Evolutionary conservation across 1,284 basidiomycete species (phyloP).

Genomic region (Stereum hirsutum): DNA sequence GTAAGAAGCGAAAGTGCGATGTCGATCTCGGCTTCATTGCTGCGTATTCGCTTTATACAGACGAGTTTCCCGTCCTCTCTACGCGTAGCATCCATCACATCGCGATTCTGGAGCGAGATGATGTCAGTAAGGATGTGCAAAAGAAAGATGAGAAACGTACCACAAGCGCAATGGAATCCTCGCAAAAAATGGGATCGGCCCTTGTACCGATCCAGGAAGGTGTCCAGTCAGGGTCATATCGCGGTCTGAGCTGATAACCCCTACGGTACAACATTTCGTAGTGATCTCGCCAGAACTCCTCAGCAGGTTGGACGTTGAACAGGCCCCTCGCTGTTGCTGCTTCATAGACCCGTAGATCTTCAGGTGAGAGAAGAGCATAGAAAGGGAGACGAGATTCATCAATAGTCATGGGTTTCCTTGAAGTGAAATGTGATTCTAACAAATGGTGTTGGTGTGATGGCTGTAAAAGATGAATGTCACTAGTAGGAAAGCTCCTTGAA

Average conservation of each 20-base stretch:
- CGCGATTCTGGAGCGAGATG: not conserved
- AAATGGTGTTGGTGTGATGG: no score
- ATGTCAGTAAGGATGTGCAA: not conserved
- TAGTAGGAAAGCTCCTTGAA: no score
- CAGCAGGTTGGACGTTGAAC: not conserved
- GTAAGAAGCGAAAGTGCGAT: constrained; percentile 13
- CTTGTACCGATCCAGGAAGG: constrained; percentile 14
- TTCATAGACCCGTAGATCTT: not conserved
- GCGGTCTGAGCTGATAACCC: constrained; percentile 15
- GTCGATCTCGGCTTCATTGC: constrained; percentile 11
- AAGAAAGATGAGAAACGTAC: constrained; percentile 1
- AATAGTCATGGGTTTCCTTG: not conserved
- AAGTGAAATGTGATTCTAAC: no score
- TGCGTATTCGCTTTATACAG: constrained; percentile 12
- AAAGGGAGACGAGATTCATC: not conserved
- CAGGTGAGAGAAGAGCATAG: not conserved
- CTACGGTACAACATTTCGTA: not conserved
- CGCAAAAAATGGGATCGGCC: constrained; percentile 5
- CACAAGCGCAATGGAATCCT: constrained; percentile 9
- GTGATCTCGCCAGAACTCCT: not conserved
- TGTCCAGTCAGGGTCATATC: constrained; percentile 13
- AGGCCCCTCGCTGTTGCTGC: not conserved
- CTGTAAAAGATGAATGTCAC: no score
- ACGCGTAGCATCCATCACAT: constrained; percentile 16
- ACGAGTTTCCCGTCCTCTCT: not conserved